Evolutionary conservation across 23 red algal species (phyloP), one percentile per base, ranked within the genome.

Genomic region (Gracilaria domingensis): DNA sequence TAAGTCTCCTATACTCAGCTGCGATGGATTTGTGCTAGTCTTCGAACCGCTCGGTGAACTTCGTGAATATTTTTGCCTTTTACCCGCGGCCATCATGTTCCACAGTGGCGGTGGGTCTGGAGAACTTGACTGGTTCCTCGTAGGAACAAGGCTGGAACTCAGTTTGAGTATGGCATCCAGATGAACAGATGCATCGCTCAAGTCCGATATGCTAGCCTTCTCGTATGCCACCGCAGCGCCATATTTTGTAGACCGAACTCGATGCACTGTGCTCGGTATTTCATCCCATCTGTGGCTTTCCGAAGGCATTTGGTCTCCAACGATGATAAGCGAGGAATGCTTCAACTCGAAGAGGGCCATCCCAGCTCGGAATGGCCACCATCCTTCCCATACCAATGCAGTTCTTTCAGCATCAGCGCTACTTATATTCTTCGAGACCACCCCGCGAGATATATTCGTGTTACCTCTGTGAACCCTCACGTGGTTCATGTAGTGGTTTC

Each of bases 271-370:
- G 35, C 25, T 20, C 6, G n/a, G 29, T 28, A 18, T 55, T 40
- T 89, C 72, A 48, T 74, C 64, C 20, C 39, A 45, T 28, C 35
- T 36, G 66, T 56, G 39, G 38, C 32, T 54, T 32, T 69, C 83
- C 37, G 51, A 57, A 17, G 86, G 72, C 72, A 80, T 89, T 23
- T 44, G 44, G 57, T 79, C 72, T 11, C 86, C 86, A 24, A 89
- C 50, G 65, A 89, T 89, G 69, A 89, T 89, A 12, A 89, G 50
- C 2, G 86, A 89, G 2, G 86, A 89, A 34, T 89, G 86, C n/a
- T 75, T 66, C 71, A 89, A 35, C 49, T 89, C 86, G 80, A 89
- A 89, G 33, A 80, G 67, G 47, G 72, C 34, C 56, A 89, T 77
- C 9, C 86, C 72, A 56, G 86, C 86, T 29, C 86, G 38, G 66